Base-by-base conservation (phyloP, 306 rosid species). In the Rubus parviflorus region DNA sequence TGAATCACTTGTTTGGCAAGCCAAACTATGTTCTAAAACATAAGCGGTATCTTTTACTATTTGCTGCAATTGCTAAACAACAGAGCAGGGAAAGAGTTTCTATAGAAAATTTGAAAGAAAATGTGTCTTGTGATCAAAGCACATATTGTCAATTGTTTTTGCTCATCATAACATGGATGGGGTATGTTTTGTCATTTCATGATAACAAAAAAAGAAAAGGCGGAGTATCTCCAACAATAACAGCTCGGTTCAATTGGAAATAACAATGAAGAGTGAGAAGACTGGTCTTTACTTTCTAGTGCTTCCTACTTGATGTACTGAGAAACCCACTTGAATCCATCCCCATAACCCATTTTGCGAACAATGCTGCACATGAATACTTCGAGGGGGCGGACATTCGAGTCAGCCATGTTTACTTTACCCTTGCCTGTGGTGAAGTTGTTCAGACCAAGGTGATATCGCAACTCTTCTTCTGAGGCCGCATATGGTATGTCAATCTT, bases 281-380 rank as follows among this genome's bases (percentile, higher is more conserved):
- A 75, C 82, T 53, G 83, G 75, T 77, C 81, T 77, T 83, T 76
- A 69, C 70, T 75, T 65, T 64, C 66, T 52, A 52, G 53, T 58
- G 68, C 57, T 6, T 11, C 45, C 85, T 92, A 90, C 82, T 90
- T 90, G 80, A 93, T 93, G 81, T 93, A 93, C 85, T 89, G 96
- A 67, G 97, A 93, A 78, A 93, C 79, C 97, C 97, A 93, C 81
- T 87, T 90, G 94, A 93, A 90, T 51, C 96, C 97, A 58, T 90
- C 97, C 25, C 97, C 97, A 37, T 90, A 93, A 72, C 97, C 97
- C 97, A 93, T 93, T 85, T 93, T 93, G 82, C 91, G 82, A 64
- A 93, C 97, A 62, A 93, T 87, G 76, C 97, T 93, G 87, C 97
- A 93, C 97, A 93, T 93, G 90, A 90, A 93, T 38, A 90, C 94